These are phyloP conservation scores for Penicillium sp. DNA, from an alignment of 2,329 filamentous ascomycete species.

Conservation along the genomic window DNA sequence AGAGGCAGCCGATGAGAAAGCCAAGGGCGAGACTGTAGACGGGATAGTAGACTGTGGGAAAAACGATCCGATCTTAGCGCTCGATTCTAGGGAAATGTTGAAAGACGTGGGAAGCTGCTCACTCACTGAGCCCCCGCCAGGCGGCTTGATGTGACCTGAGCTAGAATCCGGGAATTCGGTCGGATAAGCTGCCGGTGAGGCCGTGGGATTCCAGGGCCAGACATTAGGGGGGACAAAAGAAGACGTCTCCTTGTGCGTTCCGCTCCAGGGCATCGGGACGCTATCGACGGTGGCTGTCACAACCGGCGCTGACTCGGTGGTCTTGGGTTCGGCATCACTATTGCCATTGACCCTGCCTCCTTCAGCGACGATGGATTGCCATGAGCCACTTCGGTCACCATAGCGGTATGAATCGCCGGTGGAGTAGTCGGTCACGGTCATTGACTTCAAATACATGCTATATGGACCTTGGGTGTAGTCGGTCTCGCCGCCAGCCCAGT, in stretches of 20 bases:
- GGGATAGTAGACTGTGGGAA: constrained; percentile 46
- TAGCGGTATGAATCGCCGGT: constrained; percentile 83
- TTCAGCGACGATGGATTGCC: constrained; percentile 74
- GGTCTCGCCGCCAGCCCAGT: constrained; percentile 81
- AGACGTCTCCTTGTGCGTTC: constrained; percentile 42
- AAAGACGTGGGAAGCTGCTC: constrained; percentile 41
- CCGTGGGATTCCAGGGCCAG: constrained; percentile 63
- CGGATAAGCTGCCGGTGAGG: constrained; percentile 43
- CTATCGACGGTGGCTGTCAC: constrained; percentile 58
- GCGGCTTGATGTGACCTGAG: constrained; percentile 71
- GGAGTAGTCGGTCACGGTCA: constrained; percentile 83
- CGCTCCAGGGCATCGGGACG: constrained; percentile 60
- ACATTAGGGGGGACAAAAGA: constrained; percentile 54
- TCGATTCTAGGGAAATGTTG: constrained; percentile 12
- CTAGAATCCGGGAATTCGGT: constrained; percentile 65
- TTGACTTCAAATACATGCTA: constrained; percentile 71
- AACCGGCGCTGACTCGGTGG: constrained; percentile 51
- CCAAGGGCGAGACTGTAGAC: constrained; percentile 49
- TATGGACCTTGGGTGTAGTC: constrained; percentile 80
- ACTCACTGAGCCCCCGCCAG: constrained; percentile 62
- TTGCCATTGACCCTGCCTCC: constrained; percentile 69
- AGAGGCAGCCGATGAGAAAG: constrained; percentile 41
- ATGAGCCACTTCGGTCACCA: constrained; percentile 67
- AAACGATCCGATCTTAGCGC: constrained; percentile 24
- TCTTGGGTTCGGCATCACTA: constrained; percentile 39